Conservation (phyloP, 1,139 yeast genomes). For the Blastobotrys proliferans region DNA sequence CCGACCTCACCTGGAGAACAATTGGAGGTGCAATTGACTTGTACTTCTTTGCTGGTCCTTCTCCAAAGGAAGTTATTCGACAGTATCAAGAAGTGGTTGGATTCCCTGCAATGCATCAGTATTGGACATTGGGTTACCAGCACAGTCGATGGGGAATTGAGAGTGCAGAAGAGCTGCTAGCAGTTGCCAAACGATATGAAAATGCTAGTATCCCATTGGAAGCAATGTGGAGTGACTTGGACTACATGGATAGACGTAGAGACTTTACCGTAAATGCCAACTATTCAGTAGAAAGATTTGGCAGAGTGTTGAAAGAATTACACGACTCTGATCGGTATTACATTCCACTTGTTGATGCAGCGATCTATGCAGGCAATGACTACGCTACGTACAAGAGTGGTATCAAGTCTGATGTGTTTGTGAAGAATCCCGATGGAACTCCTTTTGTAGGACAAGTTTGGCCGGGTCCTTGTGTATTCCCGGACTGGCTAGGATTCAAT, state of each 20-base stretch:
- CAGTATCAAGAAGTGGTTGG: conserved; percentile 33
- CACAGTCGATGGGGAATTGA: conserved; percentile 23
- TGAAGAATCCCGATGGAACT: conserved; percentile 31
- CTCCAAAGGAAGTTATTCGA: conserved; percentile 33
- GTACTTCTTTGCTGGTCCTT: conserved; percentile 37
- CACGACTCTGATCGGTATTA: conserved; percentile 33
- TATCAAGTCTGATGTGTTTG: conserved; percentile 31
- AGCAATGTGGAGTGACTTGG: conserved; percentile 23
- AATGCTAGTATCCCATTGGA: conserved; percentile 19
- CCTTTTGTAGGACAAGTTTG: conserved; percentile 22
- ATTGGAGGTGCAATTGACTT: conserved; percentile 32
- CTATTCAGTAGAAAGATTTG: conserved; percentile 29
- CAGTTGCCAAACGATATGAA: conserved; percentile 13
- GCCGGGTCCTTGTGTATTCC: conserved; percentile 35
- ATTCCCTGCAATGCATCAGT: conserved; percentile 35
- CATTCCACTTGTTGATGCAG: conserved; percentile 39
- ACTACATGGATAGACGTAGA: conserved; percentile 31
- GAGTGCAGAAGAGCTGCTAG: conserved; percentile 15
- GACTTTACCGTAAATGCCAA: conserved; percentile 36
- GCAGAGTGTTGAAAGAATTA: conserved; percentile 28
- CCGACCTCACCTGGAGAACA: conserved; percentile 29
- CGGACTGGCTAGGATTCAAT: conserved; percentile 34
- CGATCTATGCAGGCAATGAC: conserved; percentile 29
- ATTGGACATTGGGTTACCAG: conserved; percentile 28
- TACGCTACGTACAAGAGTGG: conserved; percentile 33